Evolutionary conservation across 306 rosid genomes (phyloP), one percentile per base, ranked within the genome.

Genomic region (Gynostemma pentaphyllum): DNA sequence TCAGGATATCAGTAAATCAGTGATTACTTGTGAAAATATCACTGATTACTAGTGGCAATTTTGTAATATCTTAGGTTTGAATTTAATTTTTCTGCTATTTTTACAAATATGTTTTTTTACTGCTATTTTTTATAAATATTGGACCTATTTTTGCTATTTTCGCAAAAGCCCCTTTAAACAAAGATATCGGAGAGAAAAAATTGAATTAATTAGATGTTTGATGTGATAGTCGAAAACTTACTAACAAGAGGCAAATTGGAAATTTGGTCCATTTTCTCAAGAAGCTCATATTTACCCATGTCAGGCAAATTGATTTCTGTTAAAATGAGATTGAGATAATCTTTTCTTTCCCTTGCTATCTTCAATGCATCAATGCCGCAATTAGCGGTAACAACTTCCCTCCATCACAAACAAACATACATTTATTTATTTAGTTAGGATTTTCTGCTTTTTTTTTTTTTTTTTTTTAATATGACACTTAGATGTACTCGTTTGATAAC

Each of bases 291-390:
- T 55, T 22, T 60, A 16, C 61, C 70, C 79, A 73, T 69, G 74
- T 73, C 78, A 3, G 78, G 87, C 72, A 83, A 67, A 39, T 69
- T 46, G 46, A 51, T 60, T 11, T 77, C 82, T 59, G 73, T 28
- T 62, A 81, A 45, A 45, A 79, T 70, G 26, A 86, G 66, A 39
- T 79, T 56, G 45, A 77, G 39, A 28, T 75, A 74, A 18, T 63
- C 48, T 62, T 64, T 59, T 55, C 57, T 75, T 30, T 57, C 45
- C 24, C 32, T 24, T 8, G 62, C 62, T 52, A 77, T 51, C 45
- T 29, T 19, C 68, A 81, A 64, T 24, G 87, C 85, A 40, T 78
- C 82, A 23, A 57, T 68, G 30, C 75, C 79, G 16, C 9, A 68
- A 36, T 29, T 24, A 57, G 79, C 83, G 13, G 75, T 79, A 49